phyloP scores from a whole-genome alignment of 148 eudicot species.

The Amaranthus palmeri region DNA sequence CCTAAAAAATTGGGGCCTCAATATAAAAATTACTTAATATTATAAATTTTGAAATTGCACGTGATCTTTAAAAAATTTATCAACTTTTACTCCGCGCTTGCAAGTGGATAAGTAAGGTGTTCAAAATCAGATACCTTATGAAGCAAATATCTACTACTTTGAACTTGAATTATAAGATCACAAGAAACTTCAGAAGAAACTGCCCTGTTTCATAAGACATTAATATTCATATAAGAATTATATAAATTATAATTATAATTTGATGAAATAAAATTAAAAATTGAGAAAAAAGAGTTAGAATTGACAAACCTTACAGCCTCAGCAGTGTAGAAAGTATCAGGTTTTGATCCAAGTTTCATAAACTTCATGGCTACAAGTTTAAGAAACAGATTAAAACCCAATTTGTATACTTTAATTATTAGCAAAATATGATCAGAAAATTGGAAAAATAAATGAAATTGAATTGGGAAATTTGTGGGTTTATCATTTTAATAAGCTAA shows the following conservation, averaged over 20 bases:
- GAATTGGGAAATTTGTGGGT: constrained; percentile 7
- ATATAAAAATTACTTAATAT: too few relatives aligned
- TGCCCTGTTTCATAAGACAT: constrained; percentile 44
- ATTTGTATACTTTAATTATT: background rate
- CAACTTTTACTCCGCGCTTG: too few relatives aligned
- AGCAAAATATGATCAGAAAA: background rate
- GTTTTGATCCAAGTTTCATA: constrained; percentile 92
- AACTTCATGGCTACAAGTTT: constrained; percentile 61
- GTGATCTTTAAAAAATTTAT: too few relatives aligned
- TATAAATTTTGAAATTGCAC: background rate
- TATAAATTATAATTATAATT: background rate
- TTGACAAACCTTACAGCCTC: constrained; percentile 63
- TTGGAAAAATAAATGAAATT: constrained; percentile 3
- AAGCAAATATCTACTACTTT: constrained; percentile 71
- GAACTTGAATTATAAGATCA: constrained; percentile 81
- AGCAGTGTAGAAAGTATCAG: constrained; percentile 76
- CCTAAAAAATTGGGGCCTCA: too few relatives aligned
- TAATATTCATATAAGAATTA: background rate
- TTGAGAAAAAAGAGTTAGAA: background rate
- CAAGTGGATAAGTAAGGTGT: too few relatives aligned
- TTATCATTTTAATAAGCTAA: constrained; percentile 17
- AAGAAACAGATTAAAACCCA: background rate
- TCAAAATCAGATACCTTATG: constrained; percentile 57
- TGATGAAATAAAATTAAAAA: background rate
- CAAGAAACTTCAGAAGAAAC: constrained; percentile 83